phyloP scores from a whole-genome alignment of 2,329 filamentous ascomycete species.

The Penicillium sp. region DNA sequence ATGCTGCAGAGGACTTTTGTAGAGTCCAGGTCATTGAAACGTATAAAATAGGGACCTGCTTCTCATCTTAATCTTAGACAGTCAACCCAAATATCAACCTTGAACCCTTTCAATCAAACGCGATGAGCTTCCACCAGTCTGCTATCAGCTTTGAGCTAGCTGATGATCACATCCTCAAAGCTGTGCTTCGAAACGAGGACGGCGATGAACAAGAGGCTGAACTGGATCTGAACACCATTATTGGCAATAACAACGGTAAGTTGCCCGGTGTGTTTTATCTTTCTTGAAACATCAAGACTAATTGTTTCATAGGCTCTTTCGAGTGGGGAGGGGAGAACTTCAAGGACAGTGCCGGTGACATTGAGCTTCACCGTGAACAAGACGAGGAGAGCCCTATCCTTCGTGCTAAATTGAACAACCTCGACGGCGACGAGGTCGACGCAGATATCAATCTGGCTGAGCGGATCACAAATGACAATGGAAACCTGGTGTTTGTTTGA shows the following conservation, averaged over 20 bases:
- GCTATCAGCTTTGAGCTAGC: constrained; percentile 50
- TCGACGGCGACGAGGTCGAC: constrained; percentile 42
- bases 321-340: constrained; percentile 50
- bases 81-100: neutral
- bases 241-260: constrained; percentile 55
- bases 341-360: constrained; percentile 46
- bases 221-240: constrained; percentile 50
- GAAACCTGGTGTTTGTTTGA: constrained; percentile 39
- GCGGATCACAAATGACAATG: constrained; percentile 54
- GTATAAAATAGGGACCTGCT: neutral
- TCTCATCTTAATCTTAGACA: neutral
- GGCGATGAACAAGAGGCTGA: constrained; percentile 47
- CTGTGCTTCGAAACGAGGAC: constrained; percentile 41
- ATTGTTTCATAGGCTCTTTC: constrained; percentile 39
- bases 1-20: constrained; percentile 5
- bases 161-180: constrained; percentile 51
- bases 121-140: constrained; percentile 53
- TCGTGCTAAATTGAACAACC: constrained; percentile 48
- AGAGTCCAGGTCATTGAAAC: neutral
- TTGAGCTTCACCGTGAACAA: constrained; percentile 53
- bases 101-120: neutral
- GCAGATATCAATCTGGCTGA: constrained; percentile 57
- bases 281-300: neutral
- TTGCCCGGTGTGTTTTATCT: neutral
- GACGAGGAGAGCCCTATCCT: constrained; percentile 53